Evolutionary conservation across 2,329 filamentous ascomycete genomes (phyloP), one percentile per base, ranked within the genome.

Genomic region (Fusarium sp.): DNA sequence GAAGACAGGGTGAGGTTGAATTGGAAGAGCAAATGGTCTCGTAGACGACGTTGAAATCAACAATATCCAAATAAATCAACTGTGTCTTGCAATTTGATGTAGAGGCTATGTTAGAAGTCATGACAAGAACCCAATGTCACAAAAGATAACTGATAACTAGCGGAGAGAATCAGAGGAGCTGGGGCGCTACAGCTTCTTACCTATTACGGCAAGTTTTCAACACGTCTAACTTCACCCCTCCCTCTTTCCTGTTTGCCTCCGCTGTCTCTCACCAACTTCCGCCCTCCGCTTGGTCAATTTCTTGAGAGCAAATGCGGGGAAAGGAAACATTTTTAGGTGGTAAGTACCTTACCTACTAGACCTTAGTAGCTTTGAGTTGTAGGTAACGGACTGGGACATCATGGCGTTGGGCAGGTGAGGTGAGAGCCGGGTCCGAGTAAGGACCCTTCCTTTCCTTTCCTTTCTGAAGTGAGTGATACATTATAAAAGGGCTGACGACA

Each of bases 161-260:
- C 24, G 51, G 51, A 58, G 60, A 63, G 28, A 62, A 41, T 59
- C 42, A 51, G 39, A 44, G 39, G 44, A 45, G 61, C 18, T 61
- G 28, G 48, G 38, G 20, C 39, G 44, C 38, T 48, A 55, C 42
- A 69, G 72, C 63, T 75, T 55, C 51, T 72, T 72, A 58, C 73
- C 72, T 58, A 50, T 62, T 66, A n/a, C 55, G 72, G 72, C 35
- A 75, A 72, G 55, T 47, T 35, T 73, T 54, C 48, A 66, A 50
- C 30, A 50, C 63, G 41, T 30, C 57, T 75, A 74, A 41, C 63
- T 48, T 69, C 72, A 75, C 72, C 72, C 72, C 72, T 75, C 72
- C 64, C 65, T 69, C 72, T 67, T 63, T 69, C 72, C 67, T 65
- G 54, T 58, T 73, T 71, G 56, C 62, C 44, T 35, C 51, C 55